Base-by-base conservation (phyloP, 768 basidiomycete species). In the Xerocomellus intermedius region DNA sequence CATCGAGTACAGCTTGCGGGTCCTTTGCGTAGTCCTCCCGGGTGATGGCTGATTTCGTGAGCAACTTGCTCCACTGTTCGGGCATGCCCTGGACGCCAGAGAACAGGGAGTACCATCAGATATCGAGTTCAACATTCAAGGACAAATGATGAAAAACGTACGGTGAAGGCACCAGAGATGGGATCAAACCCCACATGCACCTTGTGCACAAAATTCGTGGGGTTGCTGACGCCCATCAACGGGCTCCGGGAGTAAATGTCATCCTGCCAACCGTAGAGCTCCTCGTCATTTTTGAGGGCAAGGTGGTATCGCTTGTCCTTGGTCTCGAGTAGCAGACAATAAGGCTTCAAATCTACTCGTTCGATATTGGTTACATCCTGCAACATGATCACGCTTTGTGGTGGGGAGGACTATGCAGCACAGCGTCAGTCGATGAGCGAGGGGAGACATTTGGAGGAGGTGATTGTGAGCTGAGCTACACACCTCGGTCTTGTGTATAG, bases 111-210 rank as follows among this genome's bases (percentile, higher is more conserved):
- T 7, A 44, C 12, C 14, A 39, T 62, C 41, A 30, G 48, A 48
- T 5, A 17, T 35, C 43, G 8, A 14, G 42, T 38, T 39, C 42
- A 26, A 44, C 41, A 10, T 17, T 32, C 24, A 21, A 28, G 32
- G 28, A 21, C 5, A 7, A 19, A 41, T 16, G 50, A 52, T 35
- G 21, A n/a, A 36, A 42, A 28, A 80, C 90, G 63, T 64, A 91
- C 93, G 16, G 95, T 98, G 72, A 99, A 99, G 16, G 86, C 93
- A 12, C 96, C 96, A 39, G 89, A 89, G 42, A 91, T 78, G 2
- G 94, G 91, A 74, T 99, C 96, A 64, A 95, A 98, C 3, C 94
- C 95, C 53, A 98, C 96, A 72, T 98, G 96, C 3, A 98, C 94
- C 69, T 98, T 94, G 76, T 99, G 96, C 0, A 98, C 93, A 67